Base-by-base conservation (phyloP, 2,329 filamentous ascomycete genomes). In the Fusarium compactum region DNA sequence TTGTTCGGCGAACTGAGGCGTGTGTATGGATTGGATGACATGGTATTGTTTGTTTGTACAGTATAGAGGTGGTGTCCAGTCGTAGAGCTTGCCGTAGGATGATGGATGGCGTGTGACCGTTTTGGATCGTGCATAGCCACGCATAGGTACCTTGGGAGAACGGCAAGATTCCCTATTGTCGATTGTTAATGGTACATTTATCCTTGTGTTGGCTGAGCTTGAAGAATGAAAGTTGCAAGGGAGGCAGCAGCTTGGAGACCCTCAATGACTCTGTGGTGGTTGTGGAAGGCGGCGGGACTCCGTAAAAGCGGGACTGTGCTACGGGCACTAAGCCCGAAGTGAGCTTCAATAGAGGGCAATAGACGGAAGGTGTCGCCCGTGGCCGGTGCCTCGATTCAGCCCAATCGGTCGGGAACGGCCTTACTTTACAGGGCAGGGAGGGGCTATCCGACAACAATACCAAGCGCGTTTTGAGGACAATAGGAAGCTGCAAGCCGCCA, bases 391-490 rank as follows among this genome's bases (percentile, higher is more conserved):
- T 64, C 48, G 54, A 65, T 50, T 57, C 69, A 66, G 60, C 62
- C 74, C 61, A 64, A 54, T 64, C 69, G 62, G 60, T 71, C 65
- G 69, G 69, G 69, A 72, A 38, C 45, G 41, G 46, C 54, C 47
- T 58, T 51, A 65, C 65, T 52, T 29, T 52, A 24, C 50, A 41
- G 34, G 50, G 41, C 14, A 44, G 41, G 58, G 60, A 38, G 55
- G 53, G 64, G 47, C 25, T 40, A 50, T 62, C 62, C 54, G 67
- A 77, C 77, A 76, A 79, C 77, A 79, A 79, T 79, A 78, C 72
- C 53, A 76, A 74, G 71, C 48, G 47, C 40, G 47, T 24, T 45
- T 45, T 65, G 57, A 62, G 69, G 73, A 79, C 77, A 79, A 79
- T 78, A 78, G 76, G 67, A 77, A 76, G 62, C 52, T 41, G 61